Conservation (phyloP, 768 basidiomycete genomes). For the Lactarius tabidus region DNA sequence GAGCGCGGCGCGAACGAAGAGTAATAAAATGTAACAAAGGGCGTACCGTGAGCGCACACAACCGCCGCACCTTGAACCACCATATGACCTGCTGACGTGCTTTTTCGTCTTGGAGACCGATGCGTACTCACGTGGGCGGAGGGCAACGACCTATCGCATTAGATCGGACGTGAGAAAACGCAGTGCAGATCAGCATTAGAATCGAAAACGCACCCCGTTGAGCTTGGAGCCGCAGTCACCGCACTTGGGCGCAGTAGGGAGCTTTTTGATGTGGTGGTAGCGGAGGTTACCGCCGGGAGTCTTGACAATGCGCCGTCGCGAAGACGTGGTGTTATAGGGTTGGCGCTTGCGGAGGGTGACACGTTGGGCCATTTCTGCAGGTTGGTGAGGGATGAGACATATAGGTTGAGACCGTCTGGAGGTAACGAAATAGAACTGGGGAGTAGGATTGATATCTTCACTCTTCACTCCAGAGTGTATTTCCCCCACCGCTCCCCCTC, state of each 20-base stretch:
- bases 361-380: constrained; percentile 85
- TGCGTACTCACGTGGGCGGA: constrained; percentile 94
- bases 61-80: constrained; percentile 93
- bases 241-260: constrained; percentile 87
- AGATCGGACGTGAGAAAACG: not conserved
- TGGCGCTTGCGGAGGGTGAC: constrained; percentile 99
- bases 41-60: constrained; percentile 93
- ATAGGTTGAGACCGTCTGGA: not conserved
- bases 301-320: constrained; percentile 92
- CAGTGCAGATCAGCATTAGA: not conserved
- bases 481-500: not conserved
- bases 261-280: constrained; percentile 98
- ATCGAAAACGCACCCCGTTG: constrained; percentile 81
- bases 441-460: not conserved
- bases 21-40: not conserved
- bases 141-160: constrained; percentile 72
- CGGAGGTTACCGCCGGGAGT: constrained; percentile 98
- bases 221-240: constrained; percentile 97
- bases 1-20: constrained; percentile 9
- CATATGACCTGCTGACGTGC: constrained; percentile 94
- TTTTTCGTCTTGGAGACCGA: constrained; percentile 96
- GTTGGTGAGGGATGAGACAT: constrained; percentile 1
- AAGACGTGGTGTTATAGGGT: constrained; percentile 97
- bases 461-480: not conserved
- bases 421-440: not conserved